Evolutionary conservation across 305 asterid genomes (phyloP).

Genomic region (Fraxinus greggii): DNA sequence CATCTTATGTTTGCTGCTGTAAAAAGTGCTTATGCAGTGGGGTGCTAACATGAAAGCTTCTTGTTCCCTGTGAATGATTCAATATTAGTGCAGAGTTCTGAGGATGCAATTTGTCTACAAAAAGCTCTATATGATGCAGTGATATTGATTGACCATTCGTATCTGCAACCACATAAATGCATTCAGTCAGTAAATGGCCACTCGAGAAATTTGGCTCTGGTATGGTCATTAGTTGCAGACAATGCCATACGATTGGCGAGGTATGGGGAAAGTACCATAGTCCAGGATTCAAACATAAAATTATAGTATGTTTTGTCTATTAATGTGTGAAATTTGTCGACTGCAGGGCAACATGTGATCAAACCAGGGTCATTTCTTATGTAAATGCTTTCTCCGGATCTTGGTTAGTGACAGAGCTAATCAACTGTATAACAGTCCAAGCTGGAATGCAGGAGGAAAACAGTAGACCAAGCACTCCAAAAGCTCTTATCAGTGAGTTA

Average conservation of each 20-base stretch:
- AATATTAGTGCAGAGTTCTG: conserved; percentile 48
- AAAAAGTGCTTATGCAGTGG: conserved; percentile 5
- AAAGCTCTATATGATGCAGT: conserved; percentile 59
- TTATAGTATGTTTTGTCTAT: conserved; percentile 17
- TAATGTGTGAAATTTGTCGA: conserved; percentile 30
- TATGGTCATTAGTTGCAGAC: conserved; percentile 66
- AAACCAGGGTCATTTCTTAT: conserved; percentile 47
- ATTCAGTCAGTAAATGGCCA: conserved; percentile 37
- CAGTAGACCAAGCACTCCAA: conserved; percentile 42
- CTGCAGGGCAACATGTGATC: conserved; percentile 53
- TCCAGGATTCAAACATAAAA: conserved; percentile 11
- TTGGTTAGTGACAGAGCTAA: conserved; percentile 49
- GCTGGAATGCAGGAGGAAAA: conserved; percentile 34
- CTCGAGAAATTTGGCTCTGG: conserved; percentile 47
- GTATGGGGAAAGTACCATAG: conserved; percentile 34
- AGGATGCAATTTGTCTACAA: conserved; percentile 42
- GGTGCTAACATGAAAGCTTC: conserved; percentile 9
- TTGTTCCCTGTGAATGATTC: conserved; percentile 17
- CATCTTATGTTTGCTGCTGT: conserved; percentile 9
- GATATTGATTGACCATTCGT: conserved; percentile 53
- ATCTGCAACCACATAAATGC: conserved; percentile 48
- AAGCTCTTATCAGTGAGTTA: conserved; percentile 64
- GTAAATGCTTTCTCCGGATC: conserved; percentile 55
- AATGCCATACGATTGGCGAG: conserved; percentile 61
- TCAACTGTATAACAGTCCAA: conserved; percentile 46